Base-by-base conservation (phyloP, 192 early-diverging fungal genomes). In the Dissophora ornata region DNA sequence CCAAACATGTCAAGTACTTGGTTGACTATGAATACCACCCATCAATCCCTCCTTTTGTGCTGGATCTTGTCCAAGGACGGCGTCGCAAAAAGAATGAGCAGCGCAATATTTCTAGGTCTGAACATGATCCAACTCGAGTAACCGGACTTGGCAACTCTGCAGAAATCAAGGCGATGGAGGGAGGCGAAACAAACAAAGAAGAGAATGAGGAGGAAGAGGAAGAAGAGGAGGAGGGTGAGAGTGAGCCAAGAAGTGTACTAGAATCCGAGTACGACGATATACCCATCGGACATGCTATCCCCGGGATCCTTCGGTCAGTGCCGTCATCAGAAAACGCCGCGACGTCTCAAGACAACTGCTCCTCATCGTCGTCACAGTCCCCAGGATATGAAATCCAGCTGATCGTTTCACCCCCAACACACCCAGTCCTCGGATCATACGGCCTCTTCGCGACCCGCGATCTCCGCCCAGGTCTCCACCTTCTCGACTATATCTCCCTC, bases 401-500 rank as follows among this genome's bases (percentile, higher is more conserved):
- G 7, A 75, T 75, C 34, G 30, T 32, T 41, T 66, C 63, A 15
- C 71, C 71, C 0, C 49, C 46, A 1, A 54, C 3, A 16, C 71
- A 75, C 29, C 71, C 71, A 55, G 71, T 75, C 18, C 57, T 75
- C 9, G 71, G 71, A 2, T 75, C 71, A 2, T 77, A 67, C 33
- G 73, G 73, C 15, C 64, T 77, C 45, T 77, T 77, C 26, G 64
- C 73, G 2, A 56, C 48, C 34, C 49, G 24, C 18, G 40, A 41
- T 29, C 58, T 77, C 16, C 58, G 64, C 0, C 73, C 73, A 8
- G 73, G 73, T 5, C 26, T 5, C 9, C 73, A 77, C 19, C 59
- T 77, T 1, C 59, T 77, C 16, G 73, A 77, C 40, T 77, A 77
- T 28, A 77, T 77, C 34, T 77, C 73, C 0, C 65, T 77, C 10